These are phyloP conservation scores for Amanita thiersii DNA, from an alignment of 768 basidiomycete genomes.

Conservation along the genomic window DNA sequence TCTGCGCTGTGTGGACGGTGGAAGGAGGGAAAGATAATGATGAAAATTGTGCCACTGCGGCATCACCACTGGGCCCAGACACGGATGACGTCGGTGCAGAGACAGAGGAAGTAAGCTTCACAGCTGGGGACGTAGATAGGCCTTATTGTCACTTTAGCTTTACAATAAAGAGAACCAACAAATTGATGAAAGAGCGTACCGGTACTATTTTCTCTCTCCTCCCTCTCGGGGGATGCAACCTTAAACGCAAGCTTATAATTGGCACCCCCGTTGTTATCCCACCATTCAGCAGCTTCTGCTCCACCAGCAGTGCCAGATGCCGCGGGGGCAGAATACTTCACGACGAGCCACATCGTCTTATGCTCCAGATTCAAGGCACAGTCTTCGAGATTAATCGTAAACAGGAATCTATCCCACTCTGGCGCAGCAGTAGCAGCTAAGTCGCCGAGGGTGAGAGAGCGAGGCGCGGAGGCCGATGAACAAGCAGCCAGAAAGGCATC, in stretches of 20 bases:
- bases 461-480: neutral
- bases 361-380: conserved; percentile 42
- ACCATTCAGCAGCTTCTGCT: conserved; percentile 66
- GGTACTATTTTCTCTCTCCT: neutral
- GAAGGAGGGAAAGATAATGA: conserved; percentile 9
- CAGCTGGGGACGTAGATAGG: too few relatives aligned
- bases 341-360: conserved; percentile 54
- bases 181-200: neutral
- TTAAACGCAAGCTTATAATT: conserved; percentile 78
- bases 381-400: conserved; percentile 65
- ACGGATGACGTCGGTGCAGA: too few relatives aligned
- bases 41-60: conserved; percentile 8
- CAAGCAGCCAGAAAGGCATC: conserved; percentile 15
- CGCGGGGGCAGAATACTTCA: conserved; percentile 31
- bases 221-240: conserved; percentile 2
- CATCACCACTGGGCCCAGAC: too few relatives aligned
- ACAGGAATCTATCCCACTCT: conserved; percentile 53
- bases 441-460: conserved; percentile 11
- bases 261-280: conserved; percentile 81
- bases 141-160: neutral
- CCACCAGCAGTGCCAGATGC: conserved; percentile 12
- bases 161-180: neutral
- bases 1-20: neutral
- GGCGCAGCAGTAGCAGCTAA: conserved; percentile 8
- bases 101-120: too few relatives aligned